Conservation (phyloP, 2,329 filamentous ascomycete genomes). For the Alternaria panax region DNA sequence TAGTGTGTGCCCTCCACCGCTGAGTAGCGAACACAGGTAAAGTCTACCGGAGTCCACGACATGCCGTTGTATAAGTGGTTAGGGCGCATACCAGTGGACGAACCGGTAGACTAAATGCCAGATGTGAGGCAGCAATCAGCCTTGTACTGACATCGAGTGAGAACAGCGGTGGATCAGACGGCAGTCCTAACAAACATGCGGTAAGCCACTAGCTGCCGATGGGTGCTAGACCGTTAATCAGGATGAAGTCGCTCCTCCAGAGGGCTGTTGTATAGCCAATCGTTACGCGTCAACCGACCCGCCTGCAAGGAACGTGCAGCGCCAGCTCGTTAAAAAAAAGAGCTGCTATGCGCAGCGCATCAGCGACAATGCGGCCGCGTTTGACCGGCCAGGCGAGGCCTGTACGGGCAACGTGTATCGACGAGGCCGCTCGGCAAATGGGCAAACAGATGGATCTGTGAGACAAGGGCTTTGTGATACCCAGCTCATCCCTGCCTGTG, state of each 20-base stretch:
- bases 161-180: constrained; percentile 19
- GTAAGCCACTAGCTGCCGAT: constrained; percentile 21
- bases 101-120: constrained; percentile 1
- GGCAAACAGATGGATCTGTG: constrained; percentile 1
- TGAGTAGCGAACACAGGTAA: constrained; percentile 39
- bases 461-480: constrained; percentile 3
- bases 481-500: constrained; percentile 6
- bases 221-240: constrained; percentile 23
- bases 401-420: background rate
- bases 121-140: constrained; percentile 12
- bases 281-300: constrained; percentile 15
- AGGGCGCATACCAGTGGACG: background rate
- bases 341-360: constrained; percentile 12
- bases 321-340: constrained; percentile 18
- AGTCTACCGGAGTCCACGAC: constrained; percentile 39
- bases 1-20: constrained; percentile 41
- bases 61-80: constrained; percentile 26
- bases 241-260: constrained; percentile 11
- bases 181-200: constrained; percentile 22
- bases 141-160: constrained; percentile 11
- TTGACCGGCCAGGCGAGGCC: constrained; percentile 14
- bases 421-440: constrained; percentile 12
- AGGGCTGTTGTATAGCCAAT: constrained; percentile 19
- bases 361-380: constrained; percentile 12
- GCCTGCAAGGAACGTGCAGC: constrained; percentile 23